These are phyloP conservation scores for Lecanicillium sp. DNA, from an alignment of 2,329 filamentous ascomycete genomes.

Conservation along the genomic window DNA sequence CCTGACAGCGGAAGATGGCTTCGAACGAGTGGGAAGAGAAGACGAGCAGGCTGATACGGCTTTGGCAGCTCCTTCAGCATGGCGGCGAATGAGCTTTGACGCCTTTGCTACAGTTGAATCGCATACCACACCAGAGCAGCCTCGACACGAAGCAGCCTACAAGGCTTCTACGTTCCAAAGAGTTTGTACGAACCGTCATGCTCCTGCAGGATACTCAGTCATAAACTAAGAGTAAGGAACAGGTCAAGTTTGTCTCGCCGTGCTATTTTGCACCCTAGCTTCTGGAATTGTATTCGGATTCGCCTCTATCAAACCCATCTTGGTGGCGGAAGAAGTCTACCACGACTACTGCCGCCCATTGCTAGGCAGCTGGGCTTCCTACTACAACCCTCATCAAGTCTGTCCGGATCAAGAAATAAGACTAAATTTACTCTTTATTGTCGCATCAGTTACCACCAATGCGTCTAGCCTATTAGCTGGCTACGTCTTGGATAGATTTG, in stretches of 20 bases:
- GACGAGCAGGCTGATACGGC: too few relatives aligned
- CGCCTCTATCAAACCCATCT: constrained; percentile 73
- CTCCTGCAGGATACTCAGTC: background rate
- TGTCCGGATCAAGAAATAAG: constrained; percentile 44
- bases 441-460: constrained; percentile 81
- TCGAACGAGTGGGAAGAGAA: too few relatives aligned
- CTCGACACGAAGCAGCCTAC: constrained; percentile 2
- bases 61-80: too few relatives aligned
- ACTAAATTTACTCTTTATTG: constrained; percentile 88
- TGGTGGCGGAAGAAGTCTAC: constrained; percentile 67
- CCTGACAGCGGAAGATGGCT: constrained; percentile 2
- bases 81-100: constrained; percentile 7
- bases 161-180: constrained; percentile 4
- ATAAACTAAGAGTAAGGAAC: background rate
- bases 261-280: constrained; percentile 67
- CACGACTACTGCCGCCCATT: constrained; percentile 50
- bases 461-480: constrained; percentile 80
- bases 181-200: background rate
- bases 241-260: constrained; percentile 63
- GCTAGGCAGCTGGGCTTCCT: too few relatives aligned
- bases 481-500: constrained; percentile 74
- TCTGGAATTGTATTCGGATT: constrained; percentile 79
- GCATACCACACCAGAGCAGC: background rate
- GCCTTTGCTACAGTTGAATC: background rate
- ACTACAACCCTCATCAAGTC: too few relatives aligned